phyloP scores from a whole-genome alignment of 2,329 filamentous ascomycete genomes.

The Ophiocordyceps robertsii region DNA sequence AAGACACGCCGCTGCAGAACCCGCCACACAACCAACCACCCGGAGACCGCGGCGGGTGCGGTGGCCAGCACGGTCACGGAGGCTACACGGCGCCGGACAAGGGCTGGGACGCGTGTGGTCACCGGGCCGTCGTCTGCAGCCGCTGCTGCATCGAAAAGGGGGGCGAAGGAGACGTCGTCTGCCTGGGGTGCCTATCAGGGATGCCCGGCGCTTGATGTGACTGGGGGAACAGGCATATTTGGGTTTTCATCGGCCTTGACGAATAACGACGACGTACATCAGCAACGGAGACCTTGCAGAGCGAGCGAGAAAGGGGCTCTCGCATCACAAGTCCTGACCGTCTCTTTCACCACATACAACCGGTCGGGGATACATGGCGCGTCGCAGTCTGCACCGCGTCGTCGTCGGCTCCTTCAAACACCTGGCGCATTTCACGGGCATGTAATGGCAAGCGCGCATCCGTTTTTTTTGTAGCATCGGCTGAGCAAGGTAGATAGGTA shows the following conservation, averaged over 20 bases:
- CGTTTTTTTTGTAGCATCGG: too few relatives aligned
- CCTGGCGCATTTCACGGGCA: too few relatives aligned
- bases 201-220: slow-evolving; percentile 22
- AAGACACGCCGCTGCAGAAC: background rate
- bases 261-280: slow-evolving; percentile 3
- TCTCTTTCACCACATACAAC: too few relatives aligned
- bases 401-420: too few relatives aligned
- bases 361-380: too few relatives aligned
- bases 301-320: background rate
- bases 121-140: slow-evolving; percentile 47
- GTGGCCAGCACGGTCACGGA: slow-evolving; percentile 3
- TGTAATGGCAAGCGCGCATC: too few relatives aligned
- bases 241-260: background rate
- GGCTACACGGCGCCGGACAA: slow-evolving; percentile 2
- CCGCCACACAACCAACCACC: background rate
- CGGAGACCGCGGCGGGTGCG: background rate
- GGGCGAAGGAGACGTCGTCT: slow-evolving; percentile 50
- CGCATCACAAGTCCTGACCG: too few relatives aligned
- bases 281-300: background rate
- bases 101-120: slow-evolving; percentile 28
- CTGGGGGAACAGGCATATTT: background rate
- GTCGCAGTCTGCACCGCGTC: too few relatives aligned
- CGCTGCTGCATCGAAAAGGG: slow-evolving; percentile 55
- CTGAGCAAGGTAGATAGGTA: too few relatives aligned
- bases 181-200: slow-evolving; percentile 44